Conservation (phyloP, 495 filamentous ascomycete genomes). For the Stereocaulon alpinum region DNA sequence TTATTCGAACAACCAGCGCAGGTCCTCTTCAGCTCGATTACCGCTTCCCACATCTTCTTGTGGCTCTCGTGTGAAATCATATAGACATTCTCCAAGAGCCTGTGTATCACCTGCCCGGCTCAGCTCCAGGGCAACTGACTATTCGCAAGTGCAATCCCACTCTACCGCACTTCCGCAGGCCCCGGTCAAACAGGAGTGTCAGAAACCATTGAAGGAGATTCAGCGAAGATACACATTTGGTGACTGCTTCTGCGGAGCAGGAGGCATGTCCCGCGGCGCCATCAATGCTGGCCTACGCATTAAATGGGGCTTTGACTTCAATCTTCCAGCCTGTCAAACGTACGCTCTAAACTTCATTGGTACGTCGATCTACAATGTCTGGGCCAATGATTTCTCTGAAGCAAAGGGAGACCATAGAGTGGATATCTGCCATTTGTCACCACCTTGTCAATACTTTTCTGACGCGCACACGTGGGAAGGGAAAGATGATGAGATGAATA, state of each 20-base stretch:
- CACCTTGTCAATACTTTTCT: slow-evolving; percentile 77
- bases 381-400: slow-evolving; percentile 40
- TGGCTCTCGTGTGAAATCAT: no score
- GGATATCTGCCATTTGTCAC: slow-evolving; percentile 71
- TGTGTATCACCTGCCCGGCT: neutral
- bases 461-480: slow-evolving; percentile 59
- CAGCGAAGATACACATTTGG: slow-evolving; percentile 47
- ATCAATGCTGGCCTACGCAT: slow-evolving; percentile 47
- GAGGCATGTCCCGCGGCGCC: slow-evolving; percentile 65
- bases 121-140: neutral
- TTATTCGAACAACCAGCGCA: neutral
- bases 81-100: no score
- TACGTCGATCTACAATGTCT: slow-evolving; percentile 32
- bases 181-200: neutral
- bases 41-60: neutral
- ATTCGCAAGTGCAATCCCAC: neutral
- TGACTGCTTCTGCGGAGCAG: slow-evolving; percentile 68
- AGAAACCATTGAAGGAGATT: neutral
- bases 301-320: slow-evolving; percentile 54
- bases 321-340: slow-evolving; percentile 42
- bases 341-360: slow-evolving; percentile 51
- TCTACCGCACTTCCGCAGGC: neutral
- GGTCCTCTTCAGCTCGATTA: neutral
- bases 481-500: slow-evolving; percentile 63
- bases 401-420: slow-evolving; percentile 31